Base-by-base conservation (phyloP, 2,329 filamentous ascomycete genomes). In the Sarocladium strictum region DNA sequence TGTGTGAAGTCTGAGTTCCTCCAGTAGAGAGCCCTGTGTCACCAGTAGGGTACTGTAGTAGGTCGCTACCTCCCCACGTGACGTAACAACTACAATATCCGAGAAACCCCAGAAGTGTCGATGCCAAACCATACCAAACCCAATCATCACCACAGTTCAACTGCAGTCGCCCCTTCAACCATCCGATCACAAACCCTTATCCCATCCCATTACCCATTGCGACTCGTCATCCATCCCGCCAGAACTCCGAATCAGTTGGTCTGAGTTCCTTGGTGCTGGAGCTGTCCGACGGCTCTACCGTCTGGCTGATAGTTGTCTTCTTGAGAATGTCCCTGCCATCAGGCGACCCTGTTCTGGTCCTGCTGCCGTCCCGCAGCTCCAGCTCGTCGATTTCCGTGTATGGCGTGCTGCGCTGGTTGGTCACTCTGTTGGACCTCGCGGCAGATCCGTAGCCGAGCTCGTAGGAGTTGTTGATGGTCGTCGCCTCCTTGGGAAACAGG, bases 251-350 rank as follows among this genome's bases (percentile, higher is more conserved):
- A 10, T 43, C 17, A 23, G 38, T 14, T 14, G 38, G 38, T 23
- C 38, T 43, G 17, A 43, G 19, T 19, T 43, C 23, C 17, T 19
- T 43, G 38, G 38, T 43, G 38, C 38, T 43, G 38, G 38, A 43
- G 19, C 38, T 43, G 19, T 43, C 38, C 23, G 38, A 43, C 6
- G 38, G 38, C 14, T 43, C 38, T 23, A 43, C 38, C 6, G 38
- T 43, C 38, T 43, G 38, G 19, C 38, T 43, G 38, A 43, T 43
- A 43, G 38, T 43, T 6, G 38, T 43, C 38, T 43, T 19, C 38
- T 43, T 43, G 17, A 43, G 23, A 19, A 43, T 43, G 17, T 43
- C 38, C 19, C 38, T 43, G 38, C 38, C 38, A 21, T 43, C 38
- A 19, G 38, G 38, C 3, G 38, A 43, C 38, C 38, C 38, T 43